These are phyloP conservation scores for Malus domestica DNA, from an alignment of 306 rosid genomes.

Conservation along the genomic window ASM211411v1 NC_041793.1:41058501-41059000, in stretches of 20 bases:
- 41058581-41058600: background rate
- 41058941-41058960: background rate
- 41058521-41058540: constrained; percentile 98
- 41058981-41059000: background rate
- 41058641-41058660: constrained; percentile 8
- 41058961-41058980: background rate
- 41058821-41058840: constrained; percentile 23
- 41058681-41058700: background rate
- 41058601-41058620: constrained; percentile 12
- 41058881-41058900: background rate
- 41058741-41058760: constrained; percentile 94
- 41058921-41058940: background rate
- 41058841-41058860: constrained; percentile 6
- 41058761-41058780: constrained; percentile 99
- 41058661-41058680: constrained; percentile 12
- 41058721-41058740: constrained; percentile 99
- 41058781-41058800: constrained; percentile 99
- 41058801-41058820: constrained; percentile 99
- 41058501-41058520: constrained; percentile 90
- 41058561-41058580: constrained; percentile 22
- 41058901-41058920: background rate
- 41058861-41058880: background rate
- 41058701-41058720: constrained; percentile 59
- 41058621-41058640: constrained; percentile 7
- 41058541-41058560: constrained; percentile 65